Base-by-base conservation (phyloP, 2,329 filamentous ascomycete genomes). In the Tolypocladium album region DNA sequence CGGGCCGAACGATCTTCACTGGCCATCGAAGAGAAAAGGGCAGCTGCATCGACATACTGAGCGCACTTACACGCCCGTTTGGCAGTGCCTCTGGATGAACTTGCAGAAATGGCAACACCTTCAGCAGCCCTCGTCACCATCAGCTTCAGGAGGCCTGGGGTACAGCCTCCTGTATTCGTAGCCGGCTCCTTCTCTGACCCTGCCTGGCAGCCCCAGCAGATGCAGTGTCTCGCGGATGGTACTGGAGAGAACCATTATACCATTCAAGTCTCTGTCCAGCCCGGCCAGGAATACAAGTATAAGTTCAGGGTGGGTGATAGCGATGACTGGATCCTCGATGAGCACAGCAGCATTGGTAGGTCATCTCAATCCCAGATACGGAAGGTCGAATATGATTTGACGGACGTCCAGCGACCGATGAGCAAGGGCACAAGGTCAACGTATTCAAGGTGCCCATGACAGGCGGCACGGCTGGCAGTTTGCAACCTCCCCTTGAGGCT, bases 311-410 rank as follows among this genome's bases (percentile, higher is more conserved):
- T 88, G 42, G 88, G 87, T 12, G 70, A 78, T 24, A 83, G 83
- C 56, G 82, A 89, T 64, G 89, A 85, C 83, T 90, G 88, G 88
- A 77, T 85, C 31, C 71, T 89, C 55, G 83, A 91, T 65, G 84
- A 89, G 61, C 76, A 76, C 53, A 77, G 79, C 59, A 81, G 83
- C 17, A 84, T 78, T 59, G 79, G 87, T 88, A 76, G 64, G 78
- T 24, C 34, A 9, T 62, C 43, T 55, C 57, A 38, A 24, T n/a
- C 45, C 20, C 11, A n/a, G 24, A 5, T 38, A 31, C 11, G 17
- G 5, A 8, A 8, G 4, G 15, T 7, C 17, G 27, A 17, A 38
- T 13, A n/a, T 40, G n/a, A 55, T 24, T 47, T 61, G 36, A 56
- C 57, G 39, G 47, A 17, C 15, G 9, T 43, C 24, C 20, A 64